These are phyloP conservation scores for Metschnikowia anglica DNA, from an alignment of 805 yeast genomes.

Conservation along the genomic window DNA sequence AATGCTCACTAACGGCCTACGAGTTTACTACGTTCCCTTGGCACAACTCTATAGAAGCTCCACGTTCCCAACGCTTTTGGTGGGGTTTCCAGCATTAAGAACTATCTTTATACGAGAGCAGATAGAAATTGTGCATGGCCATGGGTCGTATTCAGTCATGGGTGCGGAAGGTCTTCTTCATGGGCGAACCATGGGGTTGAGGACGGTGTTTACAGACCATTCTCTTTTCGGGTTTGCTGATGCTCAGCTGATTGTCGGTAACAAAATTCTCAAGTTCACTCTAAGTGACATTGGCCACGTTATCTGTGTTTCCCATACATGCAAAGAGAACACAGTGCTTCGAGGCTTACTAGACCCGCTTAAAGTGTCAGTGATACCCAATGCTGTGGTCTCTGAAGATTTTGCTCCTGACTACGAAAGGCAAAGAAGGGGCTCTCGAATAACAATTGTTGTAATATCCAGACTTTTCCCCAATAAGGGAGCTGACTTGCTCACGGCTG, in stretches of 20 bases:
- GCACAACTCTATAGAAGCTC: constrained; percentile 78
- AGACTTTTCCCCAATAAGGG: constrained; percentile 96
- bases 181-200: constrained; percentile 87
- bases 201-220: constrained; percentile 93
- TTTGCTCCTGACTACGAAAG: constrained; percentile 53
- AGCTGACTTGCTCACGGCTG: constrained; percentile 79
- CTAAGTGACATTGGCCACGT: constrained; percentile 85
- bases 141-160: constrained; percentile 82
- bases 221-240: constrained; percentile 93
- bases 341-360: constrained; percentile 81
- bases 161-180: constrained; percentile 93
- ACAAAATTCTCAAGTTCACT: constrained; percentile 80
- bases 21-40: constrained; percentile 88
- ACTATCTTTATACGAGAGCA: constrained; percentile 82
- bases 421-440: constrained; percentile 21
- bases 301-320: constrained; percentile 95
- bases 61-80: constrained; percentile 85
- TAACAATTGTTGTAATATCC: constrained; percentile 88
- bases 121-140: constrained; percentile 91
- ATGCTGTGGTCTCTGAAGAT: constrained; percentile 86
- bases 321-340: constrained; percentile 92
- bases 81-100: constrained; percentile 80
- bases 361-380: constrained; percentile 86
- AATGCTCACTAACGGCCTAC: constrained; percentile 81
- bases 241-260: constrained; percentile 78